phyloP scores from a whole-genome alignment of 2,329 filamentous ascomycete species.

The Claviceps sp. region DNA sequence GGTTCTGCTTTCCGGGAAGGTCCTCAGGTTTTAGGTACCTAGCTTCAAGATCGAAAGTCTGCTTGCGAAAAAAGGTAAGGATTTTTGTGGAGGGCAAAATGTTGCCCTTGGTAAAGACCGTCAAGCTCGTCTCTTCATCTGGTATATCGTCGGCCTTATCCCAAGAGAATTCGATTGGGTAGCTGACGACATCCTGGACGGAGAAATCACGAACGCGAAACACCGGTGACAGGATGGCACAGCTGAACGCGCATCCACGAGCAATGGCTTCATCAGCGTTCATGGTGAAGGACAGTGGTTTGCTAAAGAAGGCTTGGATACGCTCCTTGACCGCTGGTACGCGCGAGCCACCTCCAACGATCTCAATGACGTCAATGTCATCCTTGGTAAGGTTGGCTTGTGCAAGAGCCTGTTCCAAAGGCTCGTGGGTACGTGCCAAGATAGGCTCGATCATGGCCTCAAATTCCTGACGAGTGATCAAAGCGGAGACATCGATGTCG shows the following conservation, averaged over 20 bases:
- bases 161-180: constrained; percentile 98
- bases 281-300: constrained; percentile 84
- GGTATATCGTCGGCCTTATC: constrained; percentile 97
- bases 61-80: constrained; percentile 96
- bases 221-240: constrained; percentile 89
- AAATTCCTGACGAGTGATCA: constrained; percentile 89
- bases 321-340: constrained; percentile 84
- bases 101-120: constrained; percentile 95
- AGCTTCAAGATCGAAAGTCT: constrained; percentile 91
- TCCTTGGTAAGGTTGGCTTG: constrained; percentile 83
- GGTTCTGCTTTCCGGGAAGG: constrained; percentile 78
- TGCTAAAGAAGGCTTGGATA: constrained; percentile 84
- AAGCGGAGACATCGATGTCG: constrained; percentile 77
- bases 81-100: constrained; percentile 98
- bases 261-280: constrained; percentile 98
- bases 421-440: constrained; percentile 55
- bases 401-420: constrained; percentile 83
- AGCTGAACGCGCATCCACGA: constrained; percentile 92
- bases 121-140: constrained; percentile 93
- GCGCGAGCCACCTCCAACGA: constrained; percentile 90
- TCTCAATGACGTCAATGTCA: constrained; percentile 86
- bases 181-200: constrained; percentile 93
- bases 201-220: constrained; percentile 98
- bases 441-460: constrained; percentile 83
- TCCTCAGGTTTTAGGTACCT: constrained; percentile 77